A percentile compares a stretch with the other conserved stretches of the same genome.
Evolutionary conservation across 129 eudicot genomes (phyloP).

Genomic region (Ambrosia trifida): DNA sequence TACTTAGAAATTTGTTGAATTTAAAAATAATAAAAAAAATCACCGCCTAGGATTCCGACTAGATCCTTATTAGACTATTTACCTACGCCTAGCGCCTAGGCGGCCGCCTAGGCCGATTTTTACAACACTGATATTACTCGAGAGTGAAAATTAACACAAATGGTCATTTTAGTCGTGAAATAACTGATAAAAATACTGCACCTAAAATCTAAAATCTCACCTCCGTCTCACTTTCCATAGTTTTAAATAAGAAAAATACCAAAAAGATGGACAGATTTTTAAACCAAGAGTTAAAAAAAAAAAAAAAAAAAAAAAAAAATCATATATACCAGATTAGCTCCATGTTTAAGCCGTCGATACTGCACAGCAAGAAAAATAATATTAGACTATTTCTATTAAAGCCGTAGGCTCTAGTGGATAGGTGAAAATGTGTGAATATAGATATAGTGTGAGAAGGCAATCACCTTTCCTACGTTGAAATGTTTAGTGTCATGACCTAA

Average conservation of each 20-base stretch:
- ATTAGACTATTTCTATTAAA: constrained; percentile 22
- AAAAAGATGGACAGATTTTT: not conserved
- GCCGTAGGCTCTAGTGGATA: constrained; percentile 7
- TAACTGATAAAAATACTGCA: not conserved
- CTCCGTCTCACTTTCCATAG: not conserved
- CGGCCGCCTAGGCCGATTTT: too few relatives aligned
- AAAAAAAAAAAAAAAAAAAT: not conserved
- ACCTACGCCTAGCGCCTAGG: too few relatives aligned
- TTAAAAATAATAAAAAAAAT: too few relatives aligned
- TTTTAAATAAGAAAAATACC: not conserved
- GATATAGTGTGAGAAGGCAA: constrained; percentile 12
- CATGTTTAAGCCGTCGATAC: constrained; percentile 96
- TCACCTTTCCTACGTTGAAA: constrained; percentile 98
- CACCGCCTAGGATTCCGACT: too few relatives aligned
- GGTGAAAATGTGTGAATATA: not conserved
- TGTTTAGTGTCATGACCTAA: constrained; percentile 98
- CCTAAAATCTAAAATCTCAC: not conserved
- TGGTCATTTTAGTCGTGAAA: not conserved
- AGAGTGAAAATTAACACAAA: not conserved
- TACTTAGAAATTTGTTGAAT: too few relatives aligned
- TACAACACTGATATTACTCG: not conserved
- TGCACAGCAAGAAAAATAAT: constrained; percentile 41
- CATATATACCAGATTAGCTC: constrained; percentile 76
- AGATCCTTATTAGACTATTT: too few relatives aligned
- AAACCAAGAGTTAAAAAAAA: not conserved